Conservation (phyloP, 2,329 filamentous ascomycete genomes). For the Colletotrichum melonis region DNA sequence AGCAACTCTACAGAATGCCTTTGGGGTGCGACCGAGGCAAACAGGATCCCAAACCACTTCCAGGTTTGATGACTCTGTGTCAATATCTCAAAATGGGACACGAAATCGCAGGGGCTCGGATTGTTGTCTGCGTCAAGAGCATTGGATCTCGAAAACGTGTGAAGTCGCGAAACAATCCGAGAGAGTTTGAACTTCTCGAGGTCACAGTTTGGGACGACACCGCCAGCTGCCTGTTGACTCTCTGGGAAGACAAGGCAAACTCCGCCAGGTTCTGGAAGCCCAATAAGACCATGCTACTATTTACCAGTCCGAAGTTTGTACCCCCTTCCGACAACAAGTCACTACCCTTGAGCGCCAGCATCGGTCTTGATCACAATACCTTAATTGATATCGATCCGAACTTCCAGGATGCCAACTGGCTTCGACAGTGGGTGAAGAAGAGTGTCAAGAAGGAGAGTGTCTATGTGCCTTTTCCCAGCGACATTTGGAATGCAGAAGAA, state of each 20-base stretch:
- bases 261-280: conserved; percentile 58
- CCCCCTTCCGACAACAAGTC: conserved; percentile 1
- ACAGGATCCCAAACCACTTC: conserved; percentile 41
- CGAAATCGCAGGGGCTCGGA: conserved; percentile 60
- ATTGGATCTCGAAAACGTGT: conserved; percentile 64
- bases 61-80: conserved; percentile 66
- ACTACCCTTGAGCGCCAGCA: conserved; percentile 27
- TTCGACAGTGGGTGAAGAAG: conserved; percentile 59
- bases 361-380: conserved; percentile 51
- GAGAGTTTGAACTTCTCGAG: conserved; percentile 53
- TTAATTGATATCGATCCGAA: conserved; percentile 68
- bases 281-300: conserved; percentile 60
- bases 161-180: conserved; percentile 33
- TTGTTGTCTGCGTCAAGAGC: conserved; percentile 69
- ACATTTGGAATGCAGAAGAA: conserved; percentile 49
- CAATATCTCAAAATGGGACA: conserved; percentile 65
- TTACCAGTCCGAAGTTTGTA: conserved; percentile 53
- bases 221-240: conserved; percentile 60
- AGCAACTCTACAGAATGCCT: conserved; percentile 54
- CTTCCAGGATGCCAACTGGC: conserved; percentile 63
- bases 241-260: conserved; percentile 63
- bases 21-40: conserved; percentile 49
- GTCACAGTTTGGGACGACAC: conserved; percentile 69
- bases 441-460: conserved; percentile 61
- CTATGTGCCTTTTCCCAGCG: conserved; percentile 58